A percentile compares a stretch with the other conserved stretches of the same genome.
These are phyloP conservation scores for Paecilomyces sp. DNA, from an alignment of 2,329 filamentous ascomycete genomes.

Conservation along the genomic window DNA sequence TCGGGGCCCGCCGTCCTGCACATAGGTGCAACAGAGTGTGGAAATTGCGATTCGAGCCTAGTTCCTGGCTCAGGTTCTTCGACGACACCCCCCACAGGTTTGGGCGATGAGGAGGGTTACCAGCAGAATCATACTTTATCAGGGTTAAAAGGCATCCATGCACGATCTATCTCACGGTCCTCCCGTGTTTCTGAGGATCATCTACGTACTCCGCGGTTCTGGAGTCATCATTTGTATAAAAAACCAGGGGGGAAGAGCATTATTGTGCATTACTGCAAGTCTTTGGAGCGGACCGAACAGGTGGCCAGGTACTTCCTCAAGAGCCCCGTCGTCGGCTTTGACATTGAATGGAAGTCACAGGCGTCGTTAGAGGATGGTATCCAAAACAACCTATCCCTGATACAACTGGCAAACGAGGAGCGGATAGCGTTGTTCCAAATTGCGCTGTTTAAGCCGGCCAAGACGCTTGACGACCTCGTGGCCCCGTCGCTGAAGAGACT, in stretches of 20 bases:
- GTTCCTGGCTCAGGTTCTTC: background rate
- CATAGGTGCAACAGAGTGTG: background rate
- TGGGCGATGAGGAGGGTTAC: background rate
- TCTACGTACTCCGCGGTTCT: slow-evolving; percentile 15
- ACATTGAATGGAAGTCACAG: slow-evolving; percentile 72
- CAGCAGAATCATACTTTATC: background rate
- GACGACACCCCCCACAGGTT: background rate
- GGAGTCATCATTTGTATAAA: slow-evolving; percentile 36
- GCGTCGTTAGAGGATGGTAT: slow-evolving; percentile 42
- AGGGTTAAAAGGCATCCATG: background rate
- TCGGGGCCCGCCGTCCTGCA: background rate
- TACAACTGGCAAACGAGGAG: slow-evolving; percentile 73
- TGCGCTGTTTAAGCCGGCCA: slow-evolving; percentile 50
- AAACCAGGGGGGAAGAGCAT: slow-evolving; percentile 47
- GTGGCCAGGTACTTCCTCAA: slow-evolving; percentile 59
- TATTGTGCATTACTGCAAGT: slow-evolving; percentile 71
- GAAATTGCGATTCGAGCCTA: background rate
- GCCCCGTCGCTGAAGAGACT: slow-evolving; percentile 63
- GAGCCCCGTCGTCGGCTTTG: slow-evolving; percentile 73
- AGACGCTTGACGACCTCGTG: slow-evolving; percentile 49
- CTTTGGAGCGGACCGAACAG: slow-evolving; percentile 58
- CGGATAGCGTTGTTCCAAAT: slow-evolving; percentile 78
- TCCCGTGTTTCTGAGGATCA: background rate
- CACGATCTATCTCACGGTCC: background rate
- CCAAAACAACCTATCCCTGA: slow-evolving; percentile 67